Base-by-base conservation (phyloP, 305 asterid species). In the Rubia peregrina region DNA sequence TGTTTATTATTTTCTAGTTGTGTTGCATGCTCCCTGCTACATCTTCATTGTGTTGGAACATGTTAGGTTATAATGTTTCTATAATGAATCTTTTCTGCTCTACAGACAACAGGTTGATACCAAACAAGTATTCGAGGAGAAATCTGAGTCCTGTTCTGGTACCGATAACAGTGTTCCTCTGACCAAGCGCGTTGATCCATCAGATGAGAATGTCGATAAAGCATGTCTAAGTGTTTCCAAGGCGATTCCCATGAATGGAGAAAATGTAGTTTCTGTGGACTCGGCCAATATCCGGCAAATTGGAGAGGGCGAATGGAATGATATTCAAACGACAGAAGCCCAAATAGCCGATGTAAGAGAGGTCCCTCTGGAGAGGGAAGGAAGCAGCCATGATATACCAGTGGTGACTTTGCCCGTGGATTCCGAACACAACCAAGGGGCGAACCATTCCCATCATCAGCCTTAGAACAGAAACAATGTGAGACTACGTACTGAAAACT, bases 281-380 rank as follows among this genome's bases (percentile, higher is more conserved):
- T 88, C 85, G 61, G 67, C 86, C 0, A 88, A 87, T 71, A 81
- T 80, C 75, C 89, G 86, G 77, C 80, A 89, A 19, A 73, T 81
- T 66, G 81, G 81, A 74, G 91, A 88, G 72, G 85, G 92, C n/a
- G 96, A 92, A 78, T 92, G 98, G 98, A 92, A 88, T 69, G 98
- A 90, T 74, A 93, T 89, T 74, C 92, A 93, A 73, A 85, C 97
- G 40, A 87, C 96, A 0, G 97, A 93, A 74, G 82, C 95, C 57
- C 83, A 82, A 42, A 87, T 92, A 80, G 95, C 98, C 24, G 95
- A 93, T 63, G 98, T 93, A 36, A 80, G 96, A 80, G 98, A 91
- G 81, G 91, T 93, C 51, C 84, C 89, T 44, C 88, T 88, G 13
- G 92, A 82, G 72, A 80, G 83, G 22, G 91, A 83, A 76, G 75